phyloP scores from a whole-genome alignment of 768 basidiomycete genomes.

The Agaricus sinodeliciosus region DNA sequence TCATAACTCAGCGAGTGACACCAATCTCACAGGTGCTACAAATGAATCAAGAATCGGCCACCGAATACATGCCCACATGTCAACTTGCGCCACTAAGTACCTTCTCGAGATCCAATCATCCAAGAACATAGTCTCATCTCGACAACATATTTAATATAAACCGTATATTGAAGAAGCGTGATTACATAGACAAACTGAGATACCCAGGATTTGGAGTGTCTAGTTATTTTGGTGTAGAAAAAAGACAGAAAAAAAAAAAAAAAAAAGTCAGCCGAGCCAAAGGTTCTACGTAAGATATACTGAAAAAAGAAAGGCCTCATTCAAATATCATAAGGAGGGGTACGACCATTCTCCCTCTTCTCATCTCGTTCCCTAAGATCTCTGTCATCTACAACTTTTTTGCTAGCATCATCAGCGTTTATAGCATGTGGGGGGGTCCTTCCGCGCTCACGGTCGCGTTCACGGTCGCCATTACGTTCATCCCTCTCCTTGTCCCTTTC shows the following conservation, averaged over 20 bases:
- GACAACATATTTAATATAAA: no score
- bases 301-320: background rate
- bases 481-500: slow-evolving; percentile 32
- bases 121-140: no score
- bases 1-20: no score
- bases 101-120: background rate
- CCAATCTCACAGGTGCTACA: no score
- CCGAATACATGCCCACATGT: no score
- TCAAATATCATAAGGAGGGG: slow-evolving; percentile 56
- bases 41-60: no score
- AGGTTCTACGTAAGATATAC: background rate
- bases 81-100: no score
- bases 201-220: no score
- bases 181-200: background rate
- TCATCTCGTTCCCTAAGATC: slow-evolving; percentile 21
- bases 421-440: slow-evolving; percentile 12
- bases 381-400: slow-evolving; percentile 19
- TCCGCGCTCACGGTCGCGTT: slow-evolving; percentile 19
- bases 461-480: slow-evolving; percentile 42
- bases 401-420: slow-evolving; percentile 6
- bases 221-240: background rate
- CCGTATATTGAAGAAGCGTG: background rate
- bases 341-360: slow-evolving; percentile 45
- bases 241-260: background rate
- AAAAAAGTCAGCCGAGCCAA: background rate